Conservation (phyloP, 106 monocot genomes). For the Narthecium ossifragum region DNA sequence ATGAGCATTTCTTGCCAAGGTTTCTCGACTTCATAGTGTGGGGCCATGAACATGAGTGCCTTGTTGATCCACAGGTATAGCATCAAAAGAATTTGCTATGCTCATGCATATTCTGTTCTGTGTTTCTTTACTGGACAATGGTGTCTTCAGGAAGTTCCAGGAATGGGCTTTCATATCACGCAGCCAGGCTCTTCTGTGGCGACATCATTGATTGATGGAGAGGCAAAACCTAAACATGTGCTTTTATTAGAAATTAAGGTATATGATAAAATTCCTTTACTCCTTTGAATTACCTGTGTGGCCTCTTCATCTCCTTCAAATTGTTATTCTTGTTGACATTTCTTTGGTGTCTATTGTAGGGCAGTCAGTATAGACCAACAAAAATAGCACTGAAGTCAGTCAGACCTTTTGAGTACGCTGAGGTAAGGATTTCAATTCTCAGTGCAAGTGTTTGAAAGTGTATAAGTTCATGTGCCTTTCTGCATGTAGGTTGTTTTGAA, state of each 20-base stretch:
- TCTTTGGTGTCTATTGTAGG: slow-evolving; percentile 37
- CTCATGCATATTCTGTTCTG: background rate
- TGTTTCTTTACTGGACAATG: background rate
- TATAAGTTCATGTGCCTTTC: slow-evolving; percentile 8
- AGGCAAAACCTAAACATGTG: slow-evolving; percentile 93
- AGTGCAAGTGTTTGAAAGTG: background rate
- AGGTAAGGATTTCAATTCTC: slow-evolving; percentile 38
- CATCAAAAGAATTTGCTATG: background rate
- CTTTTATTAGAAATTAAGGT: slow-evolving; percentile 98
- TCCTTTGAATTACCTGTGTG: no score
- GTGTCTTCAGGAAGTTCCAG: slow-evolving; percentile 74
- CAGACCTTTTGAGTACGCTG: slow-evolving; percentile 94
- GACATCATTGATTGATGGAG: slow-evolving; percentile 98
- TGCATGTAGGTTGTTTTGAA: slow-evolving; percentile 81
- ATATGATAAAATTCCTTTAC: background rate
- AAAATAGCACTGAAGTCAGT: slow-evolving; percentile 96
- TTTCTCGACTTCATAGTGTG: slow-evolving; percentile 93
- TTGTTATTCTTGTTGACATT: no score
- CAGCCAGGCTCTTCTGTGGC: slow-evolving; percentile 99
- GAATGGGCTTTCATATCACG: slow-evolving; percentile 98
- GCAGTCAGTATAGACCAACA: slow-evolving; percentile 86
- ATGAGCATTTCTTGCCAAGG: slow-evolving; percentile 96
- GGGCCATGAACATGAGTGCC: slow-evolving; percentile 99
- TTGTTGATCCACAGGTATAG: slow-evolving; percentile 89
- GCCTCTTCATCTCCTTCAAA: no score